Conservation (phyloP, 345 rosid genomes). For the Adansonia digitata region DNA sequence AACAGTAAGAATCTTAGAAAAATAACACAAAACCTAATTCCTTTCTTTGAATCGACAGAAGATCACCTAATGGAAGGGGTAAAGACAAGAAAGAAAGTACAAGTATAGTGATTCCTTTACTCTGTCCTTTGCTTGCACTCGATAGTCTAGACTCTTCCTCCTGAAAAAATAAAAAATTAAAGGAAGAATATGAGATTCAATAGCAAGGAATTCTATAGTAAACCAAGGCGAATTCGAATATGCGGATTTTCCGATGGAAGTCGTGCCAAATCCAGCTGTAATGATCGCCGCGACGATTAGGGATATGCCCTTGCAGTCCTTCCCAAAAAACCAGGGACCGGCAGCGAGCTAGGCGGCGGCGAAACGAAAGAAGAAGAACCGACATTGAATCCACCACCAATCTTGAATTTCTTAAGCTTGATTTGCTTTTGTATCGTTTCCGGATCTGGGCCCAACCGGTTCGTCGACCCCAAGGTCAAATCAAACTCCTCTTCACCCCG, state of each 20-base stretch:
- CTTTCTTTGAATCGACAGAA: background rate
- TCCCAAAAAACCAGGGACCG: slow-evolving; percentile 46
- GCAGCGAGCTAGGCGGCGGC: slow-evolving; percentile 61
- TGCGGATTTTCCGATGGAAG: background rate
- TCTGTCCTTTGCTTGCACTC: slow-evolving; percentile 6
- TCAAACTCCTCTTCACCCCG: slow-evolving; percentile 20
- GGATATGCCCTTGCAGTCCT: slow-evolving; percentile 18
- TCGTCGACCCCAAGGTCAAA: slow-evolving; percentile 36
- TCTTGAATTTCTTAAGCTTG: slow-evolving; percentile 19
- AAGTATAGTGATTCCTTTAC: background rate
- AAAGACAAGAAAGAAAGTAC: background rate
- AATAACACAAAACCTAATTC: background rate
- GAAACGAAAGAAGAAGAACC: slow-evolving; percentile 33
- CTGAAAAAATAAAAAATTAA: slow-evolving; percentile 30
- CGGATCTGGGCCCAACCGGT: slow-evolving; percentile 51
- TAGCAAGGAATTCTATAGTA: background rate
- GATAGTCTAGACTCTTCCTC: slow-evolving; percentile 27
- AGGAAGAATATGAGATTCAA: slow-evolving; percentile 16
- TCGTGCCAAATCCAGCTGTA: slow-evolving; percentile 12
- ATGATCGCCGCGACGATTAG: slow-evolving; percentile 12
- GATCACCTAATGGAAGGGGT: background rate
- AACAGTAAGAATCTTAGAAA: background rate
- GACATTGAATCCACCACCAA: slow-evolving; percentile 18
- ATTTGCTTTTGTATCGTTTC: slow-evolving; percentile 35
- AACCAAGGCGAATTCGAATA: background rate